Evolutionary conservation across 2,329 filamentous ascomycete genomes (phyloP), one percentile per base, ranked within the genome.

Genomic region (Epichloe brachyelytri): DNA sequence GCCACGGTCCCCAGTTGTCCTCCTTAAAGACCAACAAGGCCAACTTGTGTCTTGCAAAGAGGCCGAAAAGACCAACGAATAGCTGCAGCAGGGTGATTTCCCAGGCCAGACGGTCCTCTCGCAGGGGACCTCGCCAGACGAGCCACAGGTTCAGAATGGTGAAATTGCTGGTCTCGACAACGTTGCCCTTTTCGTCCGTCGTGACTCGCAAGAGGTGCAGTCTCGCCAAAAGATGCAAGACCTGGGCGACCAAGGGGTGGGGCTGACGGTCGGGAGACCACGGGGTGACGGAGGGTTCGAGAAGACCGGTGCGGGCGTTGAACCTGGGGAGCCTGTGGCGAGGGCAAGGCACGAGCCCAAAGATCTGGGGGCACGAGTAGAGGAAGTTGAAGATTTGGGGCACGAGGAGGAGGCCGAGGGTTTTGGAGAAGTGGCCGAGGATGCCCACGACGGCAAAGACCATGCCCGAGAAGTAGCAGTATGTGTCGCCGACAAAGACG

Each of bases 381-480:
- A 91, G 64, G 65, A 97, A 97, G 73, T 98, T 98, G 78, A 94
- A 89, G 60, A 94, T 86, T 70, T 98, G 93, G 14, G 93, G 93
- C 39, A 95, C 76, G 58, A 98, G 85, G 8, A 98, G 76, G 48
- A 98, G 78, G 51, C 95, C 78, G 44, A 98, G 77, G 1, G 93
- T 98, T 71, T 98, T 98, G 73, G 87, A 94, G 72, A 98, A 98
- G 71, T 98, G 93, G 22, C 93, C 93, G 49, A 96, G 77, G 62
- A 98, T 97, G 56, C 88, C 89, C 57, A 97, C 93, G 43, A 96
- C 90, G 50, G 91, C 93, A 65, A 98, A 98, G 39, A 97, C 87
- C 89, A 98, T 98, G 58, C 93, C 93, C 0, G 93, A 93, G 68
- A 98, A 96, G 71, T 98, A 98, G 77, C 93, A 98, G 76, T 97